Evolutionary conservation across 257 asterid species (phyloP).

Genomic region (Petunia secreta): DNA sequence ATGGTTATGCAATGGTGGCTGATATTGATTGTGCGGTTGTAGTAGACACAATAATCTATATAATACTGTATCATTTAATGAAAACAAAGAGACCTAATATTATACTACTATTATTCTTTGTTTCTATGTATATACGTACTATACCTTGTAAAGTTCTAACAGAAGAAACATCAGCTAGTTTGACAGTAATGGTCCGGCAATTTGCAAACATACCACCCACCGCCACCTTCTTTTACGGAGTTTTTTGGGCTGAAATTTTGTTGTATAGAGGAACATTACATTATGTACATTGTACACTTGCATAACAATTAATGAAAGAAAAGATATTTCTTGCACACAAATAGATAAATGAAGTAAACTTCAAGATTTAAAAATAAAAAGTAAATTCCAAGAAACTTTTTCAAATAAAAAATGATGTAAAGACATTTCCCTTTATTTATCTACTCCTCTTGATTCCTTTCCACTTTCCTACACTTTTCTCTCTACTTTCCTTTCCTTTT

Average conservation of each 20-base stretch:
- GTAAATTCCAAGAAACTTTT: background rate
- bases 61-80: too few species aligned
- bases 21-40: too few species aligned
- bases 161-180: slow-evolving; percentile 6
- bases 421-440: slow-evolving; percentile 40
- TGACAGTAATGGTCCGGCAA: background rate
- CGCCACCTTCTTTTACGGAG: slow-evolving; percentile 4
- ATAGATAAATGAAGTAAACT: background rate
- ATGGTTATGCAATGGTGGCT: too few species aligned
- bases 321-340: background rate
- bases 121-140: background rate
- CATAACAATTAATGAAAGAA: background rate
- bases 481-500: background rate
- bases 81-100: too few species aligned
- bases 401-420: slow-evolving; percentile 42
- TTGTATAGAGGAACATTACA: background rate
- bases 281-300: background rate
- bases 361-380: background rate
- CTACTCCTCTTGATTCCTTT: slow-evolving; percentile 45
- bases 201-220: background rate
- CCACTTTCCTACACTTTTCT: slow-evolving; percentile 49
- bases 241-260: background rate
- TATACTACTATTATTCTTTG: background rate
- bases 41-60: too few species aligned
- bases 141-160: background rate